Evolutionary conservation across 2,329 filamentous ascomycete genomes (phyloP), one percentile per base, ranked within the genome.

Genomic region (Xylariales sp.): DNA sequence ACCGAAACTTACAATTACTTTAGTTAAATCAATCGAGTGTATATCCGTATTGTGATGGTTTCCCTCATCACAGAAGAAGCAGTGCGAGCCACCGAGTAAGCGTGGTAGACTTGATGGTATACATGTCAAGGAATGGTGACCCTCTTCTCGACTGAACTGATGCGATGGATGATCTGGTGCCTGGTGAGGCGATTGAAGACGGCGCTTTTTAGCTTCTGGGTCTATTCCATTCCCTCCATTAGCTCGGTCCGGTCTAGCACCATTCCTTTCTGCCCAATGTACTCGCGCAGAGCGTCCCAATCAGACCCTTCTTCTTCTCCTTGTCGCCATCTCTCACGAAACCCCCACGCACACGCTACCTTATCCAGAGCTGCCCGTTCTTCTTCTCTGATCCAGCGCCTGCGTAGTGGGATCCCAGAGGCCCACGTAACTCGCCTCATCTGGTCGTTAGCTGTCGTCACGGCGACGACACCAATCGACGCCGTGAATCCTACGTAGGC

Each of bases 371-470:
- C 88, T 3, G 83, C 86, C 18, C 93, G 75, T 70, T 98, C 90
- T 49, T 95, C 89, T 61, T 97, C 93, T 24, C 88, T 75, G 40
- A 95, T 62, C 86, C 90, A 97, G 11, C 93, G 78, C 55, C 88
- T 77, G 47, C 85, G 76, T 48, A 97, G 67, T 16, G 87, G 84
- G 24, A 88, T 84, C 9, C 93, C 93, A 0, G 80, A 80, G 7
- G 84, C 74, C 93, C 93, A 98, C 2, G 88, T 90, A 4, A 97
- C 88, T 15, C 93, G 80, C 55, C 85, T 83, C 87, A 96, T 95
- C 64, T 97, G 89, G 61, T 97, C 90, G 63, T 96, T 96, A 46
- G 84, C 75, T 24, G 91, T 96, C 19, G 88, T 82, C 45, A 94
- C 70, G 7, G 91, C 88, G 27, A 97, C 80, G 31, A 93, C 68